Evolutionary conservation across 108 stramenopile genomes (phyloP).

Genomic region (Cyclotella kingstonii): DNA sequence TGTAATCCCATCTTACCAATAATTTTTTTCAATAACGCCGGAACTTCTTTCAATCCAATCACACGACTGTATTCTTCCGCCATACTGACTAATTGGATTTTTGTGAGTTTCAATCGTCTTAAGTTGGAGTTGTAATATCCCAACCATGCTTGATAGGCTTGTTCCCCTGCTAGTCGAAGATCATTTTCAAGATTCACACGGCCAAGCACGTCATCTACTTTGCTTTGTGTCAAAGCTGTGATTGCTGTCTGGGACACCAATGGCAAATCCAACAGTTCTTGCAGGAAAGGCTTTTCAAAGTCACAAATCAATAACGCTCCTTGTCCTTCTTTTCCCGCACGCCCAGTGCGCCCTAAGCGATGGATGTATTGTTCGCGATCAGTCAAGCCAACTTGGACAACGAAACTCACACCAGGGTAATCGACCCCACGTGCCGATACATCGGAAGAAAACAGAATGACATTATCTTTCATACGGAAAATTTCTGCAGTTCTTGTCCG

Average conservation of each 20-base stretch:
- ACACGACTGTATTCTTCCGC: constrained; percentile 52
- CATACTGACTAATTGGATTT: constrained; percentile 48
- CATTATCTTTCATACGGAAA: constrained; percentile 51
- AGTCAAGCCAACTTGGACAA: constrained; percentile 79
- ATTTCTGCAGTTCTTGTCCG: constrained; percentile 59
- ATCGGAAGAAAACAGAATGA: constrained; percentile 76
- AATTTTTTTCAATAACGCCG: constrained; percentile 68
- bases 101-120: constrained; percentile 47
- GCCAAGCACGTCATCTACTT: neutral
- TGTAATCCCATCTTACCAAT: constrained; percentile 91
- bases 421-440: constrained; percentile 89
- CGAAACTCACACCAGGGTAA: constrained; percentile 76
- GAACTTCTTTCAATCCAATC: constrained; percentile 55
- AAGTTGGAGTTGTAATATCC: constrained; percentile 85
- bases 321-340: constrained; percentile 70
- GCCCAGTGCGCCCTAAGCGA: constrained; percentile 89
- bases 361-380: constrained; percentile 89
- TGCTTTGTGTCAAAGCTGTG: constrained; percentile 8
- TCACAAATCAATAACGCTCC: constrained; percentile 52
- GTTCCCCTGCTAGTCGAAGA: constrained; percentile 31
- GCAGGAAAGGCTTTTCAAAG: constrained; percentile 50
- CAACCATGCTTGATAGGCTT: constrained; percentile 76
- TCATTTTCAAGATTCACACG: constrained; percentile 12
- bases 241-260: too few species aligned
- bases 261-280: constrained; percentile 29